Percentiles rank a stretch among this genome's conserved stretches.
phyloP scores from a whole-genome alignment of 176 grass and related monocot species.

The Raddia guianensis region DNA sequence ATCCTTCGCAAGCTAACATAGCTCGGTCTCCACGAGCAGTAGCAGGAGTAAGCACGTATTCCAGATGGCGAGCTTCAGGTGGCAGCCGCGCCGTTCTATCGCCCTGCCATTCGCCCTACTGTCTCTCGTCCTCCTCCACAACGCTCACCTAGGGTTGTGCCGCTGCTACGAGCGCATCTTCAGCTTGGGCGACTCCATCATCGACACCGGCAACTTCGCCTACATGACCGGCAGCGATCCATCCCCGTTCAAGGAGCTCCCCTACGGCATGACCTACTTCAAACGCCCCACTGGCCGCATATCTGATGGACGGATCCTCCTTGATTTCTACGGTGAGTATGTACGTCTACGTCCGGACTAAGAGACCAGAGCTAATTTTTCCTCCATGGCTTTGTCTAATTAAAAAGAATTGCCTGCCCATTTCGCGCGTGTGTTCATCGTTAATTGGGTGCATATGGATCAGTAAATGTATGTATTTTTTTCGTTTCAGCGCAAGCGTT shows the following conservation, averaged over 20 bases:
- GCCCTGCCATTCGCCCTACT: neutral
- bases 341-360: neutral
- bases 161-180: constrained; percentile 65
- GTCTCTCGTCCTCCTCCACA: neutral
- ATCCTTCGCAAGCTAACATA: neutral
- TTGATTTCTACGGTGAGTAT: constrained; percentile 59
- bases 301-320: constrained; percentile 54
- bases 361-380: too few relatives aligned
- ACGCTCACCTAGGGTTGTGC: neutral
- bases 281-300: constrained; percentile 43
- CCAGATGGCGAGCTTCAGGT: neutral
- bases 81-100: neutral
- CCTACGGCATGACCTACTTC: constrained; percentile 76
- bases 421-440: neutral
- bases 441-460: neutral
- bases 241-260: constrained; percentile 19
- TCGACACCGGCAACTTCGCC: constrained; percentile 61
- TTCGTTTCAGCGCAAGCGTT: constrained; percentile 58
- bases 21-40: neutral
- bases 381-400: too few relatives aligned
- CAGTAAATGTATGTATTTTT: neutral
- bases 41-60: neutral
- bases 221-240: neutral
- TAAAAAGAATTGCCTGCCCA: neutral
- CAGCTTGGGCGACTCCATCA: constrained; percentile 73